A percentile compares a stretch with the other conserved stretches of the same genome.
Evolutionary conservation across 805 yeast species (phyloP).

Genomic region (Myxozyma sirexii): DNA sequence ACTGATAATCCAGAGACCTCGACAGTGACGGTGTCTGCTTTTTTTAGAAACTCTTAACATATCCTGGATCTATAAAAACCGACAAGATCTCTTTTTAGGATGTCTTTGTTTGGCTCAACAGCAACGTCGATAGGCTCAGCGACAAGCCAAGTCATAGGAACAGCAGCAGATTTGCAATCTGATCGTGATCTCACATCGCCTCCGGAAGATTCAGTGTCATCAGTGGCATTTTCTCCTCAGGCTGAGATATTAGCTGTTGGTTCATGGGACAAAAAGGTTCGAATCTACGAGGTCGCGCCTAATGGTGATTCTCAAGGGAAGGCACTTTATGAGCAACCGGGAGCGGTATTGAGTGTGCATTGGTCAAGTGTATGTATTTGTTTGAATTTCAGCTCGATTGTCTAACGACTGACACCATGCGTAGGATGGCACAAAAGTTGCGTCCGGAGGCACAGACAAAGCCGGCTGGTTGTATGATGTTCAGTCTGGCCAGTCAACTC

Average conservation of each 20-base stretch:
- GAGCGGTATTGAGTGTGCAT: constrained; percentile 77
- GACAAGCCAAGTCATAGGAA: constrained; percentile 18
- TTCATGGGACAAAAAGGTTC: constrained; percentile 93
- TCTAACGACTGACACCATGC: background rate
- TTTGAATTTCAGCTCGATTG: background rate
- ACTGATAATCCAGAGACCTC: background rate
- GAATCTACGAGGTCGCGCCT: constrained; percentile 82
- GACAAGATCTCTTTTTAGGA: background rate
- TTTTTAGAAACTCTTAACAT: no score
- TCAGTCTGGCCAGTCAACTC: constrained; percentile 77
- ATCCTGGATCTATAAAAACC: no score
- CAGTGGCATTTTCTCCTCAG: constrained; percentile 80
- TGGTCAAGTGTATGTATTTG: constrained; percentile 55
- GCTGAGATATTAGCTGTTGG: constrained; percentile 80
- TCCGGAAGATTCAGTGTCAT: constrained; percentile 90
- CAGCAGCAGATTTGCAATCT: constrained; percentile 56
- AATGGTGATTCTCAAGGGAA: constrained; percentile 83
- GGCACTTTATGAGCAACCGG: constrained; percentile 87
- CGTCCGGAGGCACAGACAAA: constrained; percentile 90
- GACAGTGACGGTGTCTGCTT: no score
- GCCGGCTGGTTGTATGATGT: constrained; percentile 82
- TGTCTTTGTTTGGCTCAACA: constrained; percentile 30
- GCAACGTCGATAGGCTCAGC: constrained; percentile 4
- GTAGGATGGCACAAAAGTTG: constrained; percentile 80
- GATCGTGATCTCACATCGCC: constrained; percentile 63